A percentile compares a stretch with the other conserved stretches of the same genome.
Conservation (phyloP, 2,329 filamentous ascomycete species). For the Penicillium freii region DNA sequence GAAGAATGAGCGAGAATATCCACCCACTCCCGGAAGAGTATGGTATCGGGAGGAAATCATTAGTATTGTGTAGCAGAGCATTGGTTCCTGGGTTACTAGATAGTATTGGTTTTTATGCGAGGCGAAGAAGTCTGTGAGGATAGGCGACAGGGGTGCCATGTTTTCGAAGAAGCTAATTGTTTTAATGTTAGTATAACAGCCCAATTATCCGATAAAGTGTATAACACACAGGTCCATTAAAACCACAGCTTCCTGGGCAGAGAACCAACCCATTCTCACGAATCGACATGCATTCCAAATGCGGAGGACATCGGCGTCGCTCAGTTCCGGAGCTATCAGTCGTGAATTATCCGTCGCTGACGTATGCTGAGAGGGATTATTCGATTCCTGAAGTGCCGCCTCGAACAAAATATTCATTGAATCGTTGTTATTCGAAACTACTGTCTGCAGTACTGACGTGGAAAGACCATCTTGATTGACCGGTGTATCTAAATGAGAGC, state of each 20-base stretch:
- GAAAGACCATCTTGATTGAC: slow-evolving; percentile 27
- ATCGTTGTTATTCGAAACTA: slow-evolving; percentile 53
- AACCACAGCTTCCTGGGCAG: slow-evolving; percentile 51
- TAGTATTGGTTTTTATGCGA: slow-evolving; percentile 48
- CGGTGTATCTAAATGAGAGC: not conserved
- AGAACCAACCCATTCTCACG: slow-evolving; percentile 55
- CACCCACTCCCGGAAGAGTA: slow-evolving; percentile 37
- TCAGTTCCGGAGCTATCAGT: slow-evolving; percentile 7
- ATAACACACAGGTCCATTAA: slow-evolving; percentile 47
- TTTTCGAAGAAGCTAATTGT: slow-evolving; percentile 28
- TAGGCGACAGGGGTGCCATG: slow-evolving; percentile 49
- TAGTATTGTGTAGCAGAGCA: slow-evolving; percentile 52
- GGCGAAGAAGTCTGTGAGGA: slow-evolving; percentile 49
- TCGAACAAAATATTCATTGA: slow-evolving; percentile 52
- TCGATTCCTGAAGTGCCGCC: slow-evolving; percentile 40
- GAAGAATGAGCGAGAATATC: slow-evolving; percentile 48
- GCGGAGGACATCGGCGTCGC: slow-evolving; percentile 35
- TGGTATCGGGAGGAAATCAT: slow-evolving; percentile 52
- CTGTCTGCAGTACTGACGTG: slow-evolving; percentile 47
- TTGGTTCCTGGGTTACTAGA: slow-evolving; percentile 51
- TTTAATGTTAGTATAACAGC: not conserved
- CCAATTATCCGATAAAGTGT: not conserved
- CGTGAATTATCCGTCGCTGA: slow-evolving; percentile 7
- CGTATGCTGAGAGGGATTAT: slow-evolving; percentile 33
- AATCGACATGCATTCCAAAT: slow-evolving; percentile 52